Base-by-base conservation (phyloP, 352 stramenopile species). In the Phytophthora pistaciae region DNA sequence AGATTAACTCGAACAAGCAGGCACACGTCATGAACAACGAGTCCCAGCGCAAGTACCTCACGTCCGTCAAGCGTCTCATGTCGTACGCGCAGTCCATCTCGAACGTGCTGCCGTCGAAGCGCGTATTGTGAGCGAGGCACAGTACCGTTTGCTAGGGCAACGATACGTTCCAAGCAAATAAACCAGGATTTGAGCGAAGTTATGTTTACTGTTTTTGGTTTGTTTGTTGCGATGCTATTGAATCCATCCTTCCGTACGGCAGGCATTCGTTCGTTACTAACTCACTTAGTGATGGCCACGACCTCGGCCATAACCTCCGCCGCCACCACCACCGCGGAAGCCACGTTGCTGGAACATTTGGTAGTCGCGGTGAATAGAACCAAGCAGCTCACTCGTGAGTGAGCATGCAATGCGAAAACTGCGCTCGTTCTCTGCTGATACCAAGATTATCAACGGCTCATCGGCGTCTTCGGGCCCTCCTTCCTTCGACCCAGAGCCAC, bases 11-110 rank as follows among this genome's bases (percentile, higher is more conserved):
- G 29, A 95, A 98, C 80, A 99, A 99, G 78, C 97, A 99, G 68
- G 98, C 98, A 20, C 98, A 99, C 83, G 97, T 99, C 59, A 99
- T 99, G 98, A 99, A 99, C 92, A 99, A 99, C 74, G 98, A 99
- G 79, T 79, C 95, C 31, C 91, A 98, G 78, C 88, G 98, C 62
- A 99, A 99, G 85, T 99, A 99, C 78, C 90, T 99, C 59, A 99
- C 98, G 49, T 98, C 90, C 18, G 93, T 99, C 46, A 99, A 99
- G 83, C 92, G 97, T 9, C 87, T 99, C 38, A 98, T 99, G 72
- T 99, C 92, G 63, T 99, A 98, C 76, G 87, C 90, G 14, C 98
- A 99, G 84, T 96, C 88, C 10, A 79, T 96, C 64, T 88, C 90
- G 5, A 92, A 84, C 58, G 90, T 92, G 20, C 60, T 93, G 40